Evolutionary conservation across 106 monocot species (phyloP), one percentile per base, ranked within the genome.

Genomic region (Acorus gramineus): DNA sequence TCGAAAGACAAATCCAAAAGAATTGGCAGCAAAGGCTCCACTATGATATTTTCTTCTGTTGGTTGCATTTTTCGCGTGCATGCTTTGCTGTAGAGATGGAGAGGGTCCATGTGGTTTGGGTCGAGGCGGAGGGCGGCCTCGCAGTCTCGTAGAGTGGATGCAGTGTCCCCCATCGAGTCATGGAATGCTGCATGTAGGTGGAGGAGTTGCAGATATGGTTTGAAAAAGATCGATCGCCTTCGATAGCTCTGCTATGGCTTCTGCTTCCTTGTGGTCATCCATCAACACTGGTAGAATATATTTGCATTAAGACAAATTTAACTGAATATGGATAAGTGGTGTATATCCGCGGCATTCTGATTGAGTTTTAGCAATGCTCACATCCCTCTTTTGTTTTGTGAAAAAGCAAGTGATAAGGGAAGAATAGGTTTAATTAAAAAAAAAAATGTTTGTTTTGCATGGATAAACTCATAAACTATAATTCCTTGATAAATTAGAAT

Each of bases 81-180:
- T 67, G 81, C 83, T 78, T 72, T 88, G 42, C 76, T 67, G 52
- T 98, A 88, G 53, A 98, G 83, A 11, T 91, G 87, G 10, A 87
- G 55, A 0, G 85, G 79, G 50, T 98, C 91, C 5, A 47, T 52
- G 49, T 98, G 96, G n/a, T 76, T 65, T 9, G 90, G 87, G 12
- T 98, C 96, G 46, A 98, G 84, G 72, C 91, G 91, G 8, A 98
- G 79, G 0, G 91, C 91, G 7, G 96, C 91, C 68, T 91, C 91
- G 52, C 96, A 98, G 49, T 98, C 96, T 64, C 77, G 73, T 13
- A 83, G 3, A 47, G 87, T 68, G 56, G 72, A 77, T 11, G 45
- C 72, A 28, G 9, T 45, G 52, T 88, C 59, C 2, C 91, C 81
- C 65, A 91, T 79, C 3, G 96, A 98, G 56, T 98, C 88, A 42